A percentile compares a stretch with the other conserved stretches of the same genome.
Evolutionary conservation across 257 asterid species (phyloP).

Genomic region (Gardenia jasminoides): DNA sequence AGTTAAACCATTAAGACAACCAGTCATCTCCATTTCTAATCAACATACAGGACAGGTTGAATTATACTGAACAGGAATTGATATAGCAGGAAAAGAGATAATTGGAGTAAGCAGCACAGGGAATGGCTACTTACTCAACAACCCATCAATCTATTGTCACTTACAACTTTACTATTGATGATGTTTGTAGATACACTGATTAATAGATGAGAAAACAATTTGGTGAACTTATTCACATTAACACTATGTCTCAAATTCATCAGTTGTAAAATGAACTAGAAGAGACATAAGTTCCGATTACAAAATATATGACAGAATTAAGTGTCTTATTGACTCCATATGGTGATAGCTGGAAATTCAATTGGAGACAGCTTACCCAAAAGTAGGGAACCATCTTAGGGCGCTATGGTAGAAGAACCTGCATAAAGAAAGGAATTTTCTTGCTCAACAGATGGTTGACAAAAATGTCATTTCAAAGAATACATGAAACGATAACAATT

Average conservation of each 20-base stretch:
- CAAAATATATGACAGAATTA: background rate
- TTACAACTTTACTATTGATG: no score
- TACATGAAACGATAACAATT: background rate
- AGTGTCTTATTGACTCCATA: background rate
- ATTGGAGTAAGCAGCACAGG: background rate
- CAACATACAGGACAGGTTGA: background rate
- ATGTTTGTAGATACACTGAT: background rate
- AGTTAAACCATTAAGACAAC: no score
- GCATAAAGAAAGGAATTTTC: conserved; percentile 32
- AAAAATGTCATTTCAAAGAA: conserved; percentile 1
- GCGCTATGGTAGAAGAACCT: conserved; percentile 99
- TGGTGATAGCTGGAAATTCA: conserved; percentile 9
- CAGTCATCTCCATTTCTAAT: background rate
- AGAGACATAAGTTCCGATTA: background rate
- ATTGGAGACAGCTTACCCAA: conserved; percentile 58
- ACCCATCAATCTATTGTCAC: background rate
- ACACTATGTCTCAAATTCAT: background rate
- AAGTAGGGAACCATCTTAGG: conserved; percentile 88
- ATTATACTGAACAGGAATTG: background rate
- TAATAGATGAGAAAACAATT: background rate
- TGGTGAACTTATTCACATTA: background rate
- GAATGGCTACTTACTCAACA: background rate
- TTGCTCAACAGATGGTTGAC: conserved; percentile 22
- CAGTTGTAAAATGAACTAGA: background rate
- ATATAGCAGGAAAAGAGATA: background rate